Evolutionary conservation across 495 filamentous ascomycete species (phyloP).

Genomic region (Aspergillus wentii): DNA sequence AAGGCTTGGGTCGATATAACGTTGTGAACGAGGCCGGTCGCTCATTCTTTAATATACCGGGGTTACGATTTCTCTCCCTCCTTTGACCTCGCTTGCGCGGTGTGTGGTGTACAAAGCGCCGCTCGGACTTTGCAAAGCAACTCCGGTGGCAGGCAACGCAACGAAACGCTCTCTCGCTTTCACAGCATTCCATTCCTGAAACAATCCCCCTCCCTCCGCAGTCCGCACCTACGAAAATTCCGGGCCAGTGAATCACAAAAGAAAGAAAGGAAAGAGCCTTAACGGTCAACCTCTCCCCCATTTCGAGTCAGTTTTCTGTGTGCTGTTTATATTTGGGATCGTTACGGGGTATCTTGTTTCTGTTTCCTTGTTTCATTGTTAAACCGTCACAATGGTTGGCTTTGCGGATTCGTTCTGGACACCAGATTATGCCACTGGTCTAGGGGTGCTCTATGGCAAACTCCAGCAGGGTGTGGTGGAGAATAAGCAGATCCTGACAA

Average conservation of each 20-base stretch:
- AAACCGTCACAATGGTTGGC: conserved; percentile 58
- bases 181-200: too few species aligned
- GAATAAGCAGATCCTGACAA: conserved; percentile 86
- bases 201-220: too few species aligned
- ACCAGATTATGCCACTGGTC: conserved; percentile 84
- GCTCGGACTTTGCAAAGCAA: too few species aligned
- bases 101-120: conserved; percentile 3
- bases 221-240: too few species aligned
- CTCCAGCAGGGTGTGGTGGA: conserved; percentile 93
- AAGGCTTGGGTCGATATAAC: conserved; percentile 1
- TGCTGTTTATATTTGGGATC: too few species aligned
- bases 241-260: too few species aligned
- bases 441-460: conserved; percentile 95
- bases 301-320: too few species aligned
- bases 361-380: not conserved
- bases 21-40: conserved; percentile 6
- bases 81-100: not conserved
- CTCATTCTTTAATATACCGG: conserved; percentile 8
- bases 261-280: too few species aligned
- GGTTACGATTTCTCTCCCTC: not conserved
- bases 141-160: too few species aligned
- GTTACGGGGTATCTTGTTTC: not conserved
- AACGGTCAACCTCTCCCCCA: too few species aligned
- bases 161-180: too few species aligned
- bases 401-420: conserved; percentile 97